A percentile compares a stretch with the other conserved stretches of the same genome.
phyloP scores from a whole-genome alignment of 1,284 basidiomycete genomes.

The Fomitopsis pinicola region DNA sequence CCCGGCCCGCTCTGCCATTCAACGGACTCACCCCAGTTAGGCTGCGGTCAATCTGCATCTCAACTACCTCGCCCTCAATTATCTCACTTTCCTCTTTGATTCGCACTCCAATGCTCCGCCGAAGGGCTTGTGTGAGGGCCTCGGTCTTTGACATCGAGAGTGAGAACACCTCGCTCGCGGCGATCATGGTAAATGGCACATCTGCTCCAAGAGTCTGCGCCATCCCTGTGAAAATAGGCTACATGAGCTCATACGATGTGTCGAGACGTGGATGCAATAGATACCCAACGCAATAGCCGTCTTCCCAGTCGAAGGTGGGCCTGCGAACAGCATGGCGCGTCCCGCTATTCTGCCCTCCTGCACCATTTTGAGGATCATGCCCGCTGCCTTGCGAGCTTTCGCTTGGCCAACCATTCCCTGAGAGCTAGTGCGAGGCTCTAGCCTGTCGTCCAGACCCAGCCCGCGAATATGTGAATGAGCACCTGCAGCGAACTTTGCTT shows the following conservation, averaged over 20 bases:
- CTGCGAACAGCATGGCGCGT: slow-evolving; percentile 92
- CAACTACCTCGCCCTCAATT: slow-evolving; percentile 97
- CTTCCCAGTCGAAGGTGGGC: slow-evolving; percentile 95
- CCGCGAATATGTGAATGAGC: slow-evolving; percentile 98
- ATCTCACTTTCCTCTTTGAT: slow-evolving; percentile 98
- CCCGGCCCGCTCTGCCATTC: background rate
- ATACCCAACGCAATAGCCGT: slow-evolving; percentile 94
- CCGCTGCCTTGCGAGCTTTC: slow-evolving; percentile 93
- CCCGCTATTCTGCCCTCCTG: slow-evolving; percentile 95
- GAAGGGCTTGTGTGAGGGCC: slow-evolving; percentile 93
- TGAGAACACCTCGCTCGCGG: slow-evolving; percentile 96
- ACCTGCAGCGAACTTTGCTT: slow-evolving; percentile 40
- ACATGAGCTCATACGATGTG: background rate
- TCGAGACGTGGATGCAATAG: slow-evolving; percentile 18
- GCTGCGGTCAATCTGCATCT: slow-evolving; percentile 97
- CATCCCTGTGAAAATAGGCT: slow-evolving; percentile 63
- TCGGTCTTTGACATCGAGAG: slow-evolving; percentile 98
- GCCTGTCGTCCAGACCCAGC: slow-evolving; percentile 86
- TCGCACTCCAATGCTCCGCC: slow-evolving; percentile 92
- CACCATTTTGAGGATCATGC: slow-evolving; percentile 97
- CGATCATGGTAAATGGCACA: slow-evolving; percentile 97
- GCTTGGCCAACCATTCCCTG: slow-evolving; percentile 98
- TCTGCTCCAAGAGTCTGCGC: slow-evolving; percentile 91
- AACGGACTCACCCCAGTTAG: slow-evolving; percentile 82
- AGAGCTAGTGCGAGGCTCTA: slow-evolving; percentile 84